Evolutionary conservation across 345 rosid genomes (phyloP), one percentile per base, ranked within the genome.

Genomic region (Gynandropsis gynandra): DNA sequence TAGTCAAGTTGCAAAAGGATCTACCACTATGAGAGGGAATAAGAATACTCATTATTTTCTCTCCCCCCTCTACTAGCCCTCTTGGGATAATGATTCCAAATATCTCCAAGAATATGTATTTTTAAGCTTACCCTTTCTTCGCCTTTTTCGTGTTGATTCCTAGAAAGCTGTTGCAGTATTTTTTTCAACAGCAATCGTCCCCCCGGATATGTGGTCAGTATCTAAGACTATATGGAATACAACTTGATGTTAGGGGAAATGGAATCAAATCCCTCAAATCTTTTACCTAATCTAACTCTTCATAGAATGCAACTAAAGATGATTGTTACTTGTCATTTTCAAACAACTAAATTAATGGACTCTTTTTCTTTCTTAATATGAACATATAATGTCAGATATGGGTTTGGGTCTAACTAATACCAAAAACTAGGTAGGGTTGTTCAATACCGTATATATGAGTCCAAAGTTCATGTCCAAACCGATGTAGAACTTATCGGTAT

Each of bases 161-260:
- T 65, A 44, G 68, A 79, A 70, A 75, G 71, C 66, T 67, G 67
- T 61, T 49, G 44, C 7, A 2, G 73, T 76, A 41, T 49, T 69
- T 72, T 52, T 54, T 71, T 67, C 44, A 24, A 77, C 83, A 80
- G 40, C 63, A 80, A 75, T 82, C 77, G 80, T 80, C 76, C 78
- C 66, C 73, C 58, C 52, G 39, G 4, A 62, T 50, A 7, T 75
- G 64, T 62, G 76, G 70, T 29, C 70, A 44, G 59, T 58, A 53
- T 72, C 68, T 58, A 52, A n/a, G 73, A 54, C 34, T 21, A 34
- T 18, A 73, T 70, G 51, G 38, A 42, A 18, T 60, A 74, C 78
- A 81, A 71, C 72, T 72, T 72, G 77, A 45, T 58, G 49, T 57
- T 19, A 34, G 6, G 47, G 40, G 40, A 54, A 49, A 33, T 42